These are phyloP conservation scores for Cucumis variabilis DNA, from an alignment of 331 rosid genomes.

Conservation along the genomic window DNA sequence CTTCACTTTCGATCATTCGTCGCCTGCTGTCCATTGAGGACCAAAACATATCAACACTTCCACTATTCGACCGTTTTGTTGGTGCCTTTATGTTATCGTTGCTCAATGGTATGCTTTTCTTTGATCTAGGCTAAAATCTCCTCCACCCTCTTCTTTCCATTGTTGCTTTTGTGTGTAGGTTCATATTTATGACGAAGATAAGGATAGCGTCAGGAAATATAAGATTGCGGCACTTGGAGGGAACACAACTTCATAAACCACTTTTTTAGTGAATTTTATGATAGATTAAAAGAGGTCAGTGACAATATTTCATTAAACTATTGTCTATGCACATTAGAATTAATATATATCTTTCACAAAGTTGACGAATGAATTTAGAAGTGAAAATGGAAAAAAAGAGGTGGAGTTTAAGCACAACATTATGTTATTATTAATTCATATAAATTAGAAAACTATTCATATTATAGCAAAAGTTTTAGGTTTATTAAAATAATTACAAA, in stretches of 20 bases:
- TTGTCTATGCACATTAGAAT: too few species aligned
- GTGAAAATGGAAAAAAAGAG: background rate
- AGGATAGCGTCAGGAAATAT: conserved; percentile 87
- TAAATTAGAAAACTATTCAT: background rate
- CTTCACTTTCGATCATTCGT: too few species aligned
- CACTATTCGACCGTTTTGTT: too few species aligned
- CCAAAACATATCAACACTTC: too few species aligned
- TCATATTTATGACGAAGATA: conserved; percentile 83
- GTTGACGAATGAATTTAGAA: background rate
- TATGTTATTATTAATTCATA: background rate
- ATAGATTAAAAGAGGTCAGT: conserved; percentile 89
- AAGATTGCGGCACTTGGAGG: conserved; percentile 98
- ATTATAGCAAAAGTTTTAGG: background rate
- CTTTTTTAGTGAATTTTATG: conserved; percentile 93
- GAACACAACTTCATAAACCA: conserved; percentile 86
- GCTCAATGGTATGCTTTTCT: background rate
- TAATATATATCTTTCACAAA: background rate
- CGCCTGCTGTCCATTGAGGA: too few species aligned
- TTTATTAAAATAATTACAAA: background rate
- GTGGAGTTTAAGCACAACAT: background rate
- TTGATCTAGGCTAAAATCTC: background rate
- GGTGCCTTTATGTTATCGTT: conserved; percentile 9
- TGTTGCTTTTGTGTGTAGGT: conserved; percentile 48
- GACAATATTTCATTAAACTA: background rate
- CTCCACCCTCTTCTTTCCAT: background rate